Evolutionary conservation across 345 rosid species (phyloP).

Genomic region (Heritiera fomes): DNA sequence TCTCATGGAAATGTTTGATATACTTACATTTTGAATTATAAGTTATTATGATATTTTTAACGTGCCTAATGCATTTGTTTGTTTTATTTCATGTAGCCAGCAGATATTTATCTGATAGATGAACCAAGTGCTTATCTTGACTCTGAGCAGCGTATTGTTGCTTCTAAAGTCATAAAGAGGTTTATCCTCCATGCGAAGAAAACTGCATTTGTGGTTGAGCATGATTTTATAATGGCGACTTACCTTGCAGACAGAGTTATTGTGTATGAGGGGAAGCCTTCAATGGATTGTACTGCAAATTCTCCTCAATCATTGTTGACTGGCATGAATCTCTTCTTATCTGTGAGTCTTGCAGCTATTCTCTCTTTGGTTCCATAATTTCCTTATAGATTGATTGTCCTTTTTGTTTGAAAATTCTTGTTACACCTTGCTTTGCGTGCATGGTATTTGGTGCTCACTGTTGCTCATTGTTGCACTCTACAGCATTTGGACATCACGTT

Average conservation of each 20-base stretch:
- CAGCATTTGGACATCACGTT: conserved; percentile 95
- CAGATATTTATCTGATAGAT: conserved; percentile 95
- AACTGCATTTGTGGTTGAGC: conserved; percentile 98
- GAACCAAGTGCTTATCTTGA: conserved; percentile 99
- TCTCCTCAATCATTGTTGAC: conserved; percentile 91
- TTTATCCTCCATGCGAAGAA: conserved; percentile 98
- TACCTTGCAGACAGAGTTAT: conserved; percentile 94
- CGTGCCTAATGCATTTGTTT: neutral
- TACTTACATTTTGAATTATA: neutral
- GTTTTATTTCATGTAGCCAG: conserved; percentile 63
- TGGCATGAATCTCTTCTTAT: conserved; percentile 97
- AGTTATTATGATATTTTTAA: conserved; percentile 1
- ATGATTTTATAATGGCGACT: conserved; percentile 96
- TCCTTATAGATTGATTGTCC: neutral
- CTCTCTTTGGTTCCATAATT: neutral
- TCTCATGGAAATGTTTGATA: neutral
- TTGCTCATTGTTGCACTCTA: neutral
- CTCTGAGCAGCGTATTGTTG: conserved; percentile 98
- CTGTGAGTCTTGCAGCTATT: conserved; percentile 52
- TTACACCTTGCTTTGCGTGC: neutral
- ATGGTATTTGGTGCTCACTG: neutral
- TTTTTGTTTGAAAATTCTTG: neutral
- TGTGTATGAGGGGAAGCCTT: conserved; percentile 90
- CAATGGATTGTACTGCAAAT: conserved; percentile 88
- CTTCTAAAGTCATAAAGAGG: conserved; percentile 96